phyloP scores from a whole-genome alignment of 176 grass and related monocot species.

The Triticum turgidum region DNA sequence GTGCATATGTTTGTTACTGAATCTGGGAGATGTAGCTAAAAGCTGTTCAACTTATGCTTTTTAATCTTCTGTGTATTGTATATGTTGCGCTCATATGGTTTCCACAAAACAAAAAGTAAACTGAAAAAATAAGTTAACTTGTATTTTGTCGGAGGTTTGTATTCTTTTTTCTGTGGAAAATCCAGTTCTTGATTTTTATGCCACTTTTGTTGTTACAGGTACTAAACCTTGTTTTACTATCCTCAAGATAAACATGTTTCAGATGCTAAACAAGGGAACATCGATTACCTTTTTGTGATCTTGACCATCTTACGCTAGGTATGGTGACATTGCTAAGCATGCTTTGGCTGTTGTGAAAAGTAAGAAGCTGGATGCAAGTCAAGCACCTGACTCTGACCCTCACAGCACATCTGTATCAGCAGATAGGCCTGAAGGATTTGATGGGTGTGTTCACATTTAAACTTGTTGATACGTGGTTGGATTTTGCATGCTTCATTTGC shows the following conservation, averaged over 20 bases:
- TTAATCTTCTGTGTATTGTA: neutral
- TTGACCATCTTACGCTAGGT: constrained; percentile 60
- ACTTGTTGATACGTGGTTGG: neutral
- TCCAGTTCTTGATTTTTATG: constrained; percentile 5
- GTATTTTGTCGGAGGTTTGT: neutral
- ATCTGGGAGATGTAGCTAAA: constrained; percentile 14
- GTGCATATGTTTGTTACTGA: neutral
- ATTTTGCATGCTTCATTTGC: constrained; percentile 24
- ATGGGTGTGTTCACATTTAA: constrained; percentile 39
- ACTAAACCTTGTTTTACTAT: constrained; percentile 20
- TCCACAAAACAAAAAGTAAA: neutral
- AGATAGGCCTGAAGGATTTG: constrained; percentile 69
- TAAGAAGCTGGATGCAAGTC: constrained; percentile 33
- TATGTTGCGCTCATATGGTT: neutral
- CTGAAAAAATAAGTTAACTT: constrained; percentile 7
- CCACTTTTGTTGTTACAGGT: constrained; percentile 36
- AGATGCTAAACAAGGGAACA: constrained; percentile 27
- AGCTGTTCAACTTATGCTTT: neutral
- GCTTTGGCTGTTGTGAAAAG: constrained; percentile 85
- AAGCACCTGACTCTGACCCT: constrained; percentile 34
- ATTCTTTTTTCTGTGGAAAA: neutral
- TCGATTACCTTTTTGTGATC: constrained; percentile 35
- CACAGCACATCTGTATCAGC: constrained; percentile 40
- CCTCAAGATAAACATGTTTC: constrained; percentile 20
- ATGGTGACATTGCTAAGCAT: constrained; percentile 93